Conservation (phyloP, 2,329 filamentous ascomycete species). For the Colletotrichum viniferum region DNA sequence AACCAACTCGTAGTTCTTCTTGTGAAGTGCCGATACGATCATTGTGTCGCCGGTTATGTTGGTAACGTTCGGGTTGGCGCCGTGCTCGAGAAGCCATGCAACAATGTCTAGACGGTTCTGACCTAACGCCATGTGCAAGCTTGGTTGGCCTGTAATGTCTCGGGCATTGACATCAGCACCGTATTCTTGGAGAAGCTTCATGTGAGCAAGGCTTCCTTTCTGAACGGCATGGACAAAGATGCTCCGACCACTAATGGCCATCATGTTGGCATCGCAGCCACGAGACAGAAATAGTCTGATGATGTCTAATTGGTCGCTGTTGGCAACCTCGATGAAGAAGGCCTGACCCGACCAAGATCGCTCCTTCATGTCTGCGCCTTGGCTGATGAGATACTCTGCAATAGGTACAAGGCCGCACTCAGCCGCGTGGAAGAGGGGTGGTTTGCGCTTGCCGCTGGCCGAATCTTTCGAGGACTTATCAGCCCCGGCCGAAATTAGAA, state of each 20-base stretch:
- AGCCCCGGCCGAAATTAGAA: slow-evolving; percentile 37
- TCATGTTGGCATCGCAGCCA: slow-evolving; percentile 38
- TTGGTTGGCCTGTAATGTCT: slow-evolving; percentile 22
- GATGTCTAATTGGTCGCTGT: slow-evolving; percentile 10
- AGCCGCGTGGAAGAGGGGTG: slow-evolving; percentile 28
- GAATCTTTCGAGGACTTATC: slow-evolving; percentile 25
- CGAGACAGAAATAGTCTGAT: slow-evolving; percentile 29
- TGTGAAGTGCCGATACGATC: slow-evolving; percentile 35
- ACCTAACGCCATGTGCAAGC: slow-evolving; percentile 29
- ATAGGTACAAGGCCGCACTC: slow-evolving; percentile 8
- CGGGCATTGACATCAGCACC: slow-evolving; percentile 32
- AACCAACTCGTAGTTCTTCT: slow-evolving; percentile 25
- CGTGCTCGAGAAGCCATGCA: slow-evolving; percentile 36
- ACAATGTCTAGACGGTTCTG: slow-evolving; percentile 34
- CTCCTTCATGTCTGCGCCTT: slow-evolving; percentile 21
- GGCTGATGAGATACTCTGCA: slow-evolving; percentile 18
- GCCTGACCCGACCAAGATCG: slow-evolving; percentile 13
- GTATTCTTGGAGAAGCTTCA: slow-evolving; percentile 14
- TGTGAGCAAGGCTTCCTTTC: slow-evolving; percentile 11
- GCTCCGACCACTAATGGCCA: slow-evolving; percentile 32
- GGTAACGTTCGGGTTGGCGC: slow-evolving; percentile 34
- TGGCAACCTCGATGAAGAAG: slow-evolving; percentile 18
- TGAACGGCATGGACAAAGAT: slow-evolving; percentile 33
- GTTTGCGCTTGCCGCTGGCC: slow-evolving; percentile 20
- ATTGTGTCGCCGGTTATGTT: slow-evolving; percentile 35